Evolutionary conservation across 2,329 filamentous ascomycete genomes (phyloP), one percentile per base, ranked within the genome.

Genomic region (Talaromyces marneffei): DNA sequence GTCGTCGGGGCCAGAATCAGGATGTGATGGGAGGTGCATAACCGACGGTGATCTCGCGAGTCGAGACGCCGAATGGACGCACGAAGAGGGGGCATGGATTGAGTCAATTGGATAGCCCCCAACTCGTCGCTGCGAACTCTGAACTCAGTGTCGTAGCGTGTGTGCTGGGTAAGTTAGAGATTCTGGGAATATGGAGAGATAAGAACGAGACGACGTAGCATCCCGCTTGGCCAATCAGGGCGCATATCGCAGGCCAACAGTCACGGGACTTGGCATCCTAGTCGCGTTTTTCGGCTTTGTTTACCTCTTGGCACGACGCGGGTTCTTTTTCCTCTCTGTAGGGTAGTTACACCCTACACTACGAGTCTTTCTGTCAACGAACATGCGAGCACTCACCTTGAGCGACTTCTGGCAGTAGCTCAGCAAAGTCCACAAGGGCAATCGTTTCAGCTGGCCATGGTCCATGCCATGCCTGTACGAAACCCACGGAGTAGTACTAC

Each of bases 301-400:
- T 61, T 61, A 61, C 42, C 6, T 57, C 48, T 59, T 60, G 58
- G 58, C 57, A 48, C n/a, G 29, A 52, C 57, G 57, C 57, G 57
- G 57, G 9, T 42, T 44, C 35, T 31, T 40, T 58, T 20, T 27
- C 5, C 27, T 9, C 8, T 14, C 9, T 20, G n/a, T n/a, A n/a
- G n/a, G n/a, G n/a, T n/a, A n/a, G n/a, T n/a, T n/a, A n/a, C n/a
- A n/a, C n/a, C n/a, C n/a, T n/a, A n/a, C n/a, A n/a, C n/a, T n/a
- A n/a, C n/a, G n/a, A n/a, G n/a, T n/a, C n/a, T 25, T 23, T 25
- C 20, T 12, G 6, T 8, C 8, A 5, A 27, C 20, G 23, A 48
- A 27, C 42, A 46, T 7, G 40, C 23, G 40, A 12, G 20, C 20
- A 7, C 42, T 44, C 42, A 12, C 37, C 42, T 14, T n/a, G 53